phyloP scores from a whole-genome alignment of 768 basidiomycete genomes.

The Tephrocybe sp. region DNA sequence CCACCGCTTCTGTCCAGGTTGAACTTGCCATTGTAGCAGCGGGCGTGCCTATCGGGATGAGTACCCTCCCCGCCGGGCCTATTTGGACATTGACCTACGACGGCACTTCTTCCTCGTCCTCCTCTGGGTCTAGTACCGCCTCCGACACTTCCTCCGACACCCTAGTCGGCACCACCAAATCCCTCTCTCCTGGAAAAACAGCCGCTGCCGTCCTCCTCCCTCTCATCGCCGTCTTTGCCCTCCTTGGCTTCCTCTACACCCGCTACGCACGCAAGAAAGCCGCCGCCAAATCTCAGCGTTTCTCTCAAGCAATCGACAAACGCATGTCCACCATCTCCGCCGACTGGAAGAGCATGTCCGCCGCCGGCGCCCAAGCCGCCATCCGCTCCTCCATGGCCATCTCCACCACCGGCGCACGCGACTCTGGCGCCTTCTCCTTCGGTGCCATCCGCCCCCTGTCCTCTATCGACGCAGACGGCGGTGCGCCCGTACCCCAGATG shows the following conservation, averaged over 20 bases:
- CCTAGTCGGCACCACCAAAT: constrained; percentile 26
- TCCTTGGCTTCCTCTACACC: constrained; percentile 50
- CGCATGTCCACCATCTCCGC: constrained; percentile 81
- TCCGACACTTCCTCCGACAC: constrained; percentile 41
- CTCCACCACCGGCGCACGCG: constrained; percentile 40
- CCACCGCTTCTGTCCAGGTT: constrained; percentile 44
- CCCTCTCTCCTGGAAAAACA: constrained; percentile 46
- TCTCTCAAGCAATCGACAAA: constrained; percentile 69
- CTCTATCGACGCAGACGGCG: constrained; percentile 37
- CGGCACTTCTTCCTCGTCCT: constrained; percentile 37
- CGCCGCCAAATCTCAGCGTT: constrained; percentile 54
- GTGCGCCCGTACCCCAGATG: constrained; percentile 26
- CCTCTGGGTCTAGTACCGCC: constrained; percentile 29
- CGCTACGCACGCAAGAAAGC: constrained; percentile 49
- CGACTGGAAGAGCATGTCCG: constrained; percentile 76
- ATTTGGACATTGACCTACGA: constrained; percentile 66
- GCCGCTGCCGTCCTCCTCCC: constrained; percentile 73
- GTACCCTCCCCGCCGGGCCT: constrained; percentile 62
- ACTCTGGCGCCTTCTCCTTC: constrained; percentile 54
- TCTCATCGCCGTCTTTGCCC: constrained; percentile 50
- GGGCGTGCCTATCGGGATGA: constrained; percentile 50
- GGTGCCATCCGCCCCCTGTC: constrained; percentile 53
- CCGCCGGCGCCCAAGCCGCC: constrained; percentile 70
- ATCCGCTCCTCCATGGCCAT: constrained; percentile 64
- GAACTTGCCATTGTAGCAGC: constrained; percentile 60